Evolutionary conservation across 2,329 filamentous ascomycete genomes (phyloP).

Genomic region (Raffaelea deltoideospora): DNA sequence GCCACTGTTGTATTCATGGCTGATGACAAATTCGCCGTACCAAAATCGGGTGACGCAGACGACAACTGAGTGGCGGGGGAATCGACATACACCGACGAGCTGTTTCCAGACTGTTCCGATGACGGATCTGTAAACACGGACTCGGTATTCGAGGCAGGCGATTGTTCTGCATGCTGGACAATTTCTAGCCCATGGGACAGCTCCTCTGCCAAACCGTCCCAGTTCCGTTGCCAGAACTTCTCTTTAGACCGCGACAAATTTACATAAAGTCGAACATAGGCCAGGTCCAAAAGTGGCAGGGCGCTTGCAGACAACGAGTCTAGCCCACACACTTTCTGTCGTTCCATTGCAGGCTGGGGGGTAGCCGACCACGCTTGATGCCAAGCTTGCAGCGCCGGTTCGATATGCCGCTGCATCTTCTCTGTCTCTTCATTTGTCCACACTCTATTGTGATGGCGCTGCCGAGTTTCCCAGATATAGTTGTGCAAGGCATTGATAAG

Average conservation of each 20-base stretch:
- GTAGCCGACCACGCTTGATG: constrained; percentile 83
- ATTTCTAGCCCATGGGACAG: constrained; percentile 64
- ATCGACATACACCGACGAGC: constrained; percentile 31
- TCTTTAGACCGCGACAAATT: constrained; percentile 88
- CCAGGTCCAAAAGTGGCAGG: constrained; percentile 79
- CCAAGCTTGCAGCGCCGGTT: constrained; percentile 88
- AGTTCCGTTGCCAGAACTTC: constrained; percentile 86
- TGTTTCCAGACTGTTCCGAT: constrained; percentile 18
- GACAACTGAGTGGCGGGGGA: constrained; percentile 36
- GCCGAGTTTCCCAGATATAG: constrained; percentile 95
- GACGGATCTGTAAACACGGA: constrained; percentile 26
- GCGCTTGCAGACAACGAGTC: constrained; percentile 80
- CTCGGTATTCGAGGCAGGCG: constrained; percentile 34
- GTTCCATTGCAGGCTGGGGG: constrained; percentile 66
- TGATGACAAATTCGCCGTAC: constrained; percentile 23
- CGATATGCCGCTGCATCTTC: constrained; percentile 89
- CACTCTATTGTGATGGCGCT: constrained; percentile 71
- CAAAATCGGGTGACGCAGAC: constrained; percentile 32
- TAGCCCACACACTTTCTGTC: constrained; percentile 68
- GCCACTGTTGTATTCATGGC: too few species aligned
- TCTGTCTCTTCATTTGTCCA: constrained; percentile 92
- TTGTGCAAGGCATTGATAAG: constrained; percentile 93
- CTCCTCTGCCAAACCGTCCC: constrained; percentile 81
- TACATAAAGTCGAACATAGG: constrained; percentile 84
- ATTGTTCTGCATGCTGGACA: constrained; percentile 54